Conservation (phyloP, 2,329 filamentous ascomycete species). For the Verticillium albo-atrum region DNA sequence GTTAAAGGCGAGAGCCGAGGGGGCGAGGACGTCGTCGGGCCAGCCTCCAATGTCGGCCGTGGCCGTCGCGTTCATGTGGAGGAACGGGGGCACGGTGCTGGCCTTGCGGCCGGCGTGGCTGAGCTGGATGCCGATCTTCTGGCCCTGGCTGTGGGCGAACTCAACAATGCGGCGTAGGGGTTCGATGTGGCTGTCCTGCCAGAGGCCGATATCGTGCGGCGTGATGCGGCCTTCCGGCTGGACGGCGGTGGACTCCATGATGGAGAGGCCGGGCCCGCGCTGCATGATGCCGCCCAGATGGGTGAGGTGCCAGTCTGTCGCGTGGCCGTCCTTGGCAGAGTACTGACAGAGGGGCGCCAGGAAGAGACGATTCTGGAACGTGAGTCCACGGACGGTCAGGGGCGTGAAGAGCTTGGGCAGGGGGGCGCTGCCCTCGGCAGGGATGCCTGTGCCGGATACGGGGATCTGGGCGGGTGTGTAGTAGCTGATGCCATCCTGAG, state of each 20-base stretch:
- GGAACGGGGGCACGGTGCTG: slow-evolving; percentile 52
- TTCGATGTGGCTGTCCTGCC: slow-evolving; percentile 65
- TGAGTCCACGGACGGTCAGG: slow-evolving; percentile 37
- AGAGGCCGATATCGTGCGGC: slow-evolving; percentile 61
- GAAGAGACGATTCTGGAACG: slow-evolving; percentile 41
- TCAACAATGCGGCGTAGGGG: slow-evolving; percentile 52
- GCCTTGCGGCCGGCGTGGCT: slow-evolving; percentile 68
- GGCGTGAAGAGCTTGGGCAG: slow-evolving; percentile 43
- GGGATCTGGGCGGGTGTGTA: slow-evolving; percentile 43
- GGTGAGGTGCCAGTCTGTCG: slow-evolving; percentile 67
- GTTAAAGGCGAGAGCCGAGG: slow-evolving; percentile 16
- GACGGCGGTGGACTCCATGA: slow-evolving; percentile 61
- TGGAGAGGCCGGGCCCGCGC: slow-evolving; percentile 55
- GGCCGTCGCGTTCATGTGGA: slow-evolving; percentile 41
- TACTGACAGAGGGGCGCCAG: slow-evolving; percentile 44
- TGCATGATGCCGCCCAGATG: slow-evolving; percentile 69
- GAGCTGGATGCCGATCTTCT: slow-evolving; percentile 69
- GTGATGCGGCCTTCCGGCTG: slow-evolving; percentile 63
- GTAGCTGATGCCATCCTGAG: slow-evolving; percentile 20
- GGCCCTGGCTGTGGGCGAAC: slow-evolving; percentile 51
- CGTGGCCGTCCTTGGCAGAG: slow-evolving; percentile 47
- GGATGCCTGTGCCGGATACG: slow-evolving; percentile 36
- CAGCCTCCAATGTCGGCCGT: slow-evolving; percentile 39
- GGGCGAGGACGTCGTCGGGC: slow-evolving; percentile 32
- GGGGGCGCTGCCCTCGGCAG: slow-evolving; percentile 23